Base-by-base conservation (phyloP, 257 asterid genomes). In the Penstemon eatonii region DNA sequence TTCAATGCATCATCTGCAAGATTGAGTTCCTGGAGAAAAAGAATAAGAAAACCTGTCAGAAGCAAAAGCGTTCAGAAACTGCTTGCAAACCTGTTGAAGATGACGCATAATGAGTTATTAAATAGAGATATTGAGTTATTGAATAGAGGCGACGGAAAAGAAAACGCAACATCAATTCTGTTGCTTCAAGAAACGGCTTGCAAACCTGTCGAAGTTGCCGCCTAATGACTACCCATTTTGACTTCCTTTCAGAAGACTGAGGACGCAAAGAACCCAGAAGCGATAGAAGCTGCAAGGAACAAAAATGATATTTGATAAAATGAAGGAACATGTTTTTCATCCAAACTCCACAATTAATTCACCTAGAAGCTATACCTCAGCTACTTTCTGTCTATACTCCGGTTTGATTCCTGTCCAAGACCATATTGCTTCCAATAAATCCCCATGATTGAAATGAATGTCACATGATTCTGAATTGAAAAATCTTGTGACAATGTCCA, bases 191-290 rank as follows among this genome's bases (percentile, higher is more conserved):
- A 60, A 74, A 70, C 73, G 15, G 70, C 54, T 67, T 12, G 58
- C 82, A 46, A 50, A 92, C 98, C 98, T 93, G 99, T 38, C 80
- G 95, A 80, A 93, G 99, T 72, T 93, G 99, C 70, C 96, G 90
- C 80, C 99, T 85, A 71, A 91, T 87, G 39, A 86, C 87, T 75
- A 78, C 99, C 99, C 99, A 93, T 75, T 86, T 93, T 47, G 95
- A 85, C 81, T 93, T 93, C 78, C 99, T 85, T 82, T 90, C 96
- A 38, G 97, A 71, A 59, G 99, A 86, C 71, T 93, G 99, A 47
- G 99, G 97, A 74, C 81, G 94, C 80, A 90, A 83, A 64, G 99
- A 93, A 61, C 96, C 89, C 88, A 93, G 75, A 55, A 93, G 86
- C 12, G 97, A 86, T 67, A 93, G 94, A 76, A 93, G 96, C 99